phyloP scores from a whole-genome alignment of 306 rosid genomes.

The Astragalus glycyphyllos region DNA sequence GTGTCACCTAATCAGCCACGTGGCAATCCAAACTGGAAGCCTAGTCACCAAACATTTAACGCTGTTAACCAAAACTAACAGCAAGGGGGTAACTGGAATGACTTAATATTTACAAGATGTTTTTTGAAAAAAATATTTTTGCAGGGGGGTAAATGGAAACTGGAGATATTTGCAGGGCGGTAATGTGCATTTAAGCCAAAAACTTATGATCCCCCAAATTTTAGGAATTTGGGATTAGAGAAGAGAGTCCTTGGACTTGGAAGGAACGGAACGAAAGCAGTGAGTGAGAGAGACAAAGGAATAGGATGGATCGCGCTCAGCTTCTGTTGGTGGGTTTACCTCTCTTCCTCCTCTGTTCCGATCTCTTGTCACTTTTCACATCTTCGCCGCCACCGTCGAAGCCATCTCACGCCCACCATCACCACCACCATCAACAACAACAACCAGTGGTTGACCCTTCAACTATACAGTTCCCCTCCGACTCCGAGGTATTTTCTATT shows the following conservation, averaged over 20 bases:
- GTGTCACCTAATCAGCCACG: too few relatives aligned
- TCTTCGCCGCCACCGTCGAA: constrained; percentile 42
- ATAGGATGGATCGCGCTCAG: constrained; percentile 69
- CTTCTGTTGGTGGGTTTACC: constrained; percentile 65
- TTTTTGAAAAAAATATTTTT: too few relatives aligned
- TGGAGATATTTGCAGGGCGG: too few relatives aligned
- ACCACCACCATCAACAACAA: constrained; percentile 40
- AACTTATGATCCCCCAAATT: too few relatives aligned
- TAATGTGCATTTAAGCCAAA: too few relatives aligned
- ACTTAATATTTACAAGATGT: too few relatives aligned
- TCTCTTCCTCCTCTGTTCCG: constrained; percentile 66
- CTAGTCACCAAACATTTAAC: too few relatives aligned
- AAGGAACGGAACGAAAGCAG: background rate
- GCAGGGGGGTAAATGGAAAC: too few relatives aligned
- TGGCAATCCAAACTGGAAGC: too few relatives aligned
- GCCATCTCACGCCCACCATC: constrained; percentile 41
- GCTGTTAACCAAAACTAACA: too few relatives aligned
- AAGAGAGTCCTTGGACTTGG: background rate
- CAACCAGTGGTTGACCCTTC: constrained; percentile 46
- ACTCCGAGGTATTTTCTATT: constrained; percentile 43
- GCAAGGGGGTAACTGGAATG: too few relatives aligned
- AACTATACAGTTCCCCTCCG: constrained; percentile 32
- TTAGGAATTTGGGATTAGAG: too few relatives aligned
- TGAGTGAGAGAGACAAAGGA: background rate
- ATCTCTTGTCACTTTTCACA: constrained; percentile 57